A percentile compares a stretch with the other conserved stretches of the same genome.
Conservation (phyloP, 2,329 filamentous ascomycete species). For the Cadophora luteo-olivacea region DNA sequence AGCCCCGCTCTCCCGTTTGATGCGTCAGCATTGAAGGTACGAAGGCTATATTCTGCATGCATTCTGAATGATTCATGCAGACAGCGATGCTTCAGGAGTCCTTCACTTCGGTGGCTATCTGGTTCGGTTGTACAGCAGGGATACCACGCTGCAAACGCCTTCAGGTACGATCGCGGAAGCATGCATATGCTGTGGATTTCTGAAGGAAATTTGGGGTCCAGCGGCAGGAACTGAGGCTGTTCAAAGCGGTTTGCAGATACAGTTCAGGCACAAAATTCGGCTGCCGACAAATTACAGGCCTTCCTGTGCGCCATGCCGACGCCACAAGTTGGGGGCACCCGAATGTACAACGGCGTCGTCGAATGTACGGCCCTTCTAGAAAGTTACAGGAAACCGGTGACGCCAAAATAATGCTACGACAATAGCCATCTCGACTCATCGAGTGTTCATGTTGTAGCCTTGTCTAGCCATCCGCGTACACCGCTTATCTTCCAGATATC, state of each 20-base stretch:
- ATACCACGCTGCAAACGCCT: slow-evolving; percentile 2
- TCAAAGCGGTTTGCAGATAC: background rate
- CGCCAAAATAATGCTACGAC: background rate
- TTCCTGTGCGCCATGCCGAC: background rate
- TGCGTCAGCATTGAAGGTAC: slow-evolving; percentile 1
- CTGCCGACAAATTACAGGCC: slow-evolving; percentile 4
- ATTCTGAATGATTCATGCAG: background rate
- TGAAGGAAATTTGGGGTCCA: background rate
- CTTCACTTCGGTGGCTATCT: background rate
- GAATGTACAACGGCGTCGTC: background rate
- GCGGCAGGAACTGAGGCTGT: slow-evolving; percentile 7
- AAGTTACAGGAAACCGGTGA: background rate
- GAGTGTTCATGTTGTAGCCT: background rate
- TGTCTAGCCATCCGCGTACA: background rate
- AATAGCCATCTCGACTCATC: slow-evolving; percentile 1
- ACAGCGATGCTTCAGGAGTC: background rate
- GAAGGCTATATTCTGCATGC: background rate
- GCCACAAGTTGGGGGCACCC: background rate
- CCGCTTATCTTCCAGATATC: slow-evolving; percentile 3
- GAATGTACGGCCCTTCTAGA: slow-evolving; percentile 1
- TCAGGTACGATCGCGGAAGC: slow-evolving; percentile 7
- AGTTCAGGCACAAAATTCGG: background rate
- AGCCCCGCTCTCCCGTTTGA: slow-evolving; percentile 4
- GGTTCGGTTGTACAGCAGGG: background rate
- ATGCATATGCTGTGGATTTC: background rate